Conservation (phyloP, 2,329 filamentous ascomycete species). For the Penicillium sp. region DNA sequence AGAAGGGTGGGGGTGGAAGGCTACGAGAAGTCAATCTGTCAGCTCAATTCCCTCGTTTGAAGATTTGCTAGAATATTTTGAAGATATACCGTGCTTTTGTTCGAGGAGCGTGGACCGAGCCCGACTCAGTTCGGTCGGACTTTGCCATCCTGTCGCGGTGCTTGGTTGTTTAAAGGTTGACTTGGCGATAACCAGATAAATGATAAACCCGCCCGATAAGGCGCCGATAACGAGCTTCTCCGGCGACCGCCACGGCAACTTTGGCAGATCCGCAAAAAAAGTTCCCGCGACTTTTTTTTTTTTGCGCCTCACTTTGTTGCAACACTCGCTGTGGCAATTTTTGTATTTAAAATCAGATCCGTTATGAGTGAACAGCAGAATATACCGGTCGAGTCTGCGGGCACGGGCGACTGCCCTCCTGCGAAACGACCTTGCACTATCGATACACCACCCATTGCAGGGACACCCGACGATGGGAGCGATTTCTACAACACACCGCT, state of each 20-base stretch:
- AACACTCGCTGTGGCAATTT: slow-evolving; percentile 9
- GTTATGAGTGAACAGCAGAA: slow-evolving; percentile 38
- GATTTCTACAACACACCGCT: slow-evolving; percentile 52
- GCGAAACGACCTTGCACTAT: slow-evolving; percentile 36
- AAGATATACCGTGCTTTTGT: slow-evolving; percentile 38
- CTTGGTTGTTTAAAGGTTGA: slow-evolving; percentile 27
- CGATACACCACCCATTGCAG: slow-evolving; percentile 40
- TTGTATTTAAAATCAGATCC: background rate
- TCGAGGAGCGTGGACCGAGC: slow-evolving; percentile 28
- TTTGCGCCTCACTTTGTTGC: slow-evolving; percentile 10
- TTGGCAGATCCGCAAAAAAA: slow-evolving; percentile 39
- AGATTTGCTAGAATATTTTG: background rate
- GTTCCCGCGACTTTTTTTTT: slow-evolving; percentile 26
- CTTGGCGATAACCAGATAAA: slow-evolving; percentile 30
- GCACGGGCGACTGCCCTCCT: slow-evolving; percentile 31
- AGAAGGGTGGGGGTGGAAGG: slow-evolving; percentile 56
- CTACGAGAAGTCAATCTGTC: slow-evolving; percentile 32
- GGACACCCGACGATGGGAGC: slow-evolving; percentile 46
- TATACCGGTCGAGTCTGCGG: slow-evolving; percentile 21
- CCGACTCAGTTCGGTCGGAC: slow-evolving; percentile 14
- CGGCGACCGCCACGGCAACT: slow-evolving; percentile 37
- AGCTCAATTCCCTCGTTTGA: slow-evolving; percentile 20
- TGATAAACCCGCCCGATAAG: background rate
- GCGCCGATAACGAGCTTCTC: slow-evolving; percentile 25
- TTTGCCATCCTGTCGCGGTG: slow-evolving; percentile 31